Conservation (phyloP, 495 filamentous ascomycete genomes). For the Lophiostoma macrostomum region DNA sequence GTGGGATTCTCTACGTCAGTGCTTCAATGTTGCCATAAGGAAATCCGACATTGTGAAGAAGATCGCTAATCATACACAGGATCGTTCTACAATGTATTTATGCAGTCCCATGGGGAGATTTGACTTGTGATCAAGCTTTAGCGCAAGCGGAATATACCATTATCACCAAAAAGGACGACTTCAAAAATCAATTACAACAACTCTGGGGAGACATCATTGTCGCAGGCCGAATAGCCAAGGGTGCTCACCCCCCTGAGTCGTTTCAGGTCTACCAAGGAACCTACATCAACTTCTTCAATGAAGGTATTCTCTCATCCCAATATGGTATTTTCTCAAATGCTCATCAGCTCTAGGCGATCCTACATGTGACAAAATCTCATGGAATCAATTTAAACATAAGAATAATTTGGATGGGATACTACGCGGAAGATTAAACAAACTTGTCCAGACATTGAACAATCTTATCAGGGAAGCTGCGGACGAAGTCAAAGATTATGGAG, state of each 20-base stretch:
- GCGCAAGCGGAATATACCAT: background rate
- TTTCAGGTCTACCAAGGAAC: constrained; percentile 4
- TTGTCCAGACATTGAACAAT: background rate
- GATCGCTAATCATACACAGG: background rate
- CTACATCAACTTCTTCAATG: constrained; percentile 7
- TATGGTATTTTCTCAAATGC: background rate
- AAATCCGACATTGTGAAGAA: background rate
- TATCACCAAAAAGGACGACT: background rate
- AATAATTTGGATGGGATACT: background rate
- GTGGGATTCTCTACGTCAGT: background rate
- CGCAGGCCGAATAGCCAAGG: constrained; percentile 1
- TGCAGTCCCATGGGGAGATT: background rate
- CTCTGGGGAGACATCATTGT: constrained; percentile 1
- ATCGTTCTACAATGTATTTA: background rate
- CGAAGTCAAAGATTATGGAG: background rate
- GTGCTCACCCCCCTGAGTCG: background rate
- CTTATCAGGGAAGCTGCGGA: constrained; percentile 5
- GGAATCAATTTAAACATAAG: background rate
- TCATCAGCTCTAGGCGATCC: background rate
- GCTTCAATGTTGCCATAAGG: background rate
- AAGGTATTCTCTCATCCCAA: background rate
- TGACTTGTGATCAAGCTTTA: background rate
- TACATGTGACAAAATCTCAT: background rate
- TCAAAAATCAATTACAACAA: background rate
- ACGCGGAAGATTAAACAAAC: background rate